Base-by-base conservation (phyloP, 176 grass and related monocot genomes). In the Elaeis guineensis region DNA sequence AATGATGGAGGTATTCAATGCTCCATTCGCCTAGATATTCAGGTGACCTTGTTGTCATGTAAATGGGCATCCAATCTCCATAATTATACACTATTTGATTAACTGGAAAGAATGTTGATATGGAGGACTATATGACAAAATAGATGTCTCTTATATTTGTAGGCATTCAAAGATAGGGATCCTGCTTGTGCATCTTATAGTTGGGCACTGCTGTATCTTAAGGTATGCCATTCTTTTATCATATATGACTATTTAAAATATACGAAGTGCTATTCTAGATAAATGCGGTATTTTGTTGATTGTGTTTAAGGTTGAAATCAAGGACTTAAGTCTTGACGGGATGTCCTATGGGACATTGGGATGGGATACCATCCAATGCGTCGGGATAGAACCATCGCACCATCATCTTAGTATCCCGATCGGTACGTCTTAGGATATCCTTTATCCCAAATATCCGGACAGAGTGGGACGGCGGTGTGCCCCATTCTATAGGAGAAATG, bases 111-210 rank as follows among this genome's bases (percentile, higher is more conserved):
- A 23, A 56, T 75, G n/a, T 21, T 66, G 29, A 30, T 6, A 30
- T 30, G 29, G 29, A 30, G 29, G 29, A 30, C 5, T 30, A 30
- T 30, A 30, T 30, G 3, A 30, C 29, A 30, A 30, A 49, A 51
- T 26, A 25, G 11, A 71, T 77, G 29, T 78, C 49, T 21, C 66
- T 57, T 86, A 30, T 65, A 7, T 26, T 28, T 75, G 54, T 69
- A 98, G 93, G 87, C 87, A 24, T 92, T 98, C 73, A 98, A 89
- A 75, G 93, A 83, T 26, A 82, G 87, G 81, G 87, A 98, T 89
- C 93, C 93, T 83, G 85, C 87, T 49, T 97, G 87, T 57, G 66
- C 93, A 35, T 89, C 90, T 32, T 97, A 92, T 66, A 92, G 93
- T 51, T 89, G 87, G 87, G 93, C 93, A 20, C 69, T 98, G 30